Evolutionary conservation across 192 early-diverging fungal genomes (phyloP).

Genomic region (Mortierella antarctica): DNA sequence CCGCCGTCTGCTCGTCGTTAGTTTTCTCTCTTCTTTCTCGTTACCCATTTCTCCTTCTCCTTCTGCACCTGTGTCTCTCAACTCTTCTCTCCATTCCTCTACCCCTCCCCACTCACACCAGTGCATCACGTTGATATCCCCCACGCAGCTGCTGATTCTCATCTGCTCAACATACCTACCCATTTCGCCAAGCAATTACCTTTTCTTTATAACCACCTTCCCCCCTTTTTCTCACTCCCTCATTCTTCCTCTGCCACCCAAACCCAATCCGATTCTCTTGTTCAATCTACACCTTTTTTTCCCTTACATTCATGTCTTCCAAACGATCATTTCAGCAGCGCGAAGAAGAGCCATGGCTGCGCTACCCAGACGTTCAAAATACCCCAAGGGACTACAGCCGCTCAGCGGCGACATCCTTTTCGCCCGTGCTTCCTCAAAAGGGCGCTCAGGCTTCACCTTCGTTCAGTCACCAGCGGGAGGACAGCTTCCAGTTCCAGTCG

Average conservation of each 20-base stretch:
- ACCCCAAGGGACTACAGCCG: conserved; percentile 18
- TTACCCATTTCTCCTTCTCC: not conserved
- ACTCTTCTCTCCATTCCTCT: not conserved
- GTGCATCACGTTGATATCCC: too few relatives aligned
- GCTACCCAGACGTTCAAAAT: conserved; percentile 10
- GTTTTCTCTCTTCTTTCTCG: not conserved
- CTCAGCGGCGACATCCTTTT: conserved; percentile 2
- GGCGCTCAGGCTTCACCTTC: conserved; percentile 1
- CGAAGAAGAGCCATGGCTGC: conserved; percentile 44
- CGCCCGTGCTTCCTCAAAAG: not conserved
- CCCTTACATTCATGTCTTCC: conserved; percentile 14
- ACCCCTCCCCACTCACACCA: not conserved
- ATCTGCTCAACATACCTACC: too few relatives aligned
- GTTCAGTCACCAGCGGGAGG: not conserved
- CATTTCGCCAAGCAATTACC: too few relatives aligned
- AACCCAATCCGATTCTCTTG: not conserved
- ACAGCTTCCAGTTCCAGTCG: not conserved
- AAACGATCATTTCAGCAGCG: conserved; percentile 31
- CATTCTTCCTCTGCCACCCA: not conserved
- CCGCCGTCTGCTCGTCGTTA: not conserved
- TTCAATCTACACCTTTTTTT: not conserved
- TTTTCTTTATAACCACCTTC: not conserved
- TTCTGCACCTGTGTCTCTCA: not conserved
- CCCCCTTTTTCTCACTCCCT: not conserved
- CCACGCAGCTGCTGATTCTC: too few relatives aligned